A percentile compares a stretch with the other conserved stretches of the same genome.
Evolutionary conservation across 2,329 filamentous ascomycete genomes (phyloP).

Genomic region (Stenocarpella maydis): DNA sequence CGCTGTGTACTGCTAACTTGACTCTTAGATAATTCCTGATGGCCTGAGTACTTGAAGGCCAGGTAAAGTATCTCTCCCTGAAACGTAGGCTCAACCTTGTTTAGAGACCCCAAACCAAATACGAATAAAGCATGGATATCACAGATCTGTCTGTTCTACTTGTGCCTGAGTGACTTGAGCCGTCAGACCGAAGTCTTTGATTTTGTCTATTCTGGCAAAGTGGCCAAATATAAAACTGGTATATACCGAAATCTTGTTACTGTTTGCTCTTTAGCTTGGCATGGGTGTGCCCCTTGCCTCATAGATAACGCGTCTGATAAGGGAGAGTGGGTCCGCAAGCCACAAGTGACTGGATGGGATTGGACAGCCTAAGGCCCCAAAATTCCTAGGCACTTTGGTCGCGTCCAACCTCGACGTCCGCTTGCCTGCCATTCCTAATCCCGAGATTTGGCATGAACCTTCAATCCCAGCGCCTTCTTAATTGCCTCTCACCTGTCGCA

Average conservation of each 20-base stretch:
- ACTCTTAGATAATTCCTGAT: neutral
- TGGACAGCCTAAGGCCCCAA: neutral
- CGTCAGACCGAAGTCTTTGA: no score
- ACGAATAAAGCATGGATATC: neutral
- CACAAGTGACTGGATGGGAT: slow-evolving; percentile 2
- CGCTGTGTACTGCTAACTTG: neutral
- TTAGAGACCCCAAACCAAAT: neutral
- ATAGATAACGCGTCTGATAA: slow-evolving; percentile 12
- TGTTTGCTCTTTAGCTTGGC: neutral
- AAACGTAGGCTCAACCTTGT: neutral
- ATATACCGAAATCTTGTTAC: neutral
- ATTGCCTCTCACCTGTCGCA: neutral
- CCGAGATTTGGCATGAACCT: neutral
- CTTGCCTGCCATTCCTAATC: neutral
- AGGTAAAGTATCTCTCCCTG: neutral
- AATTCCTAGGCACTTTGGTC: slow-evolving; percentile 17
- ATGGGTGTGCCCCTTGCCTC: neutral
- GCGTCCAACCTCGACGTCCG: slow-evolving; percentile 8
- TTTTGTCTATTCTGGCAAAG: no score
- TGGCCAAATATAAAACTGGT: neutral
- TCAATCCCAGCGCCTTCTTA: neutral
- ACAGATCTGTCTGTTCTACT: neutral
- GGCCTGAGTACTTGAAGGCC: neutral
- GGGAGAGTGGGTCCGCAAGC: neutral
- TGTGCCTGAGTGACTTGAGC: neutral